Percentiles rank a stretch among this genome's conserved stretches.
phyloP scores from a whole-genome alignment of 2,329 filamentous ascomycete species.

The Stemphylium vesicarium region DNA sequence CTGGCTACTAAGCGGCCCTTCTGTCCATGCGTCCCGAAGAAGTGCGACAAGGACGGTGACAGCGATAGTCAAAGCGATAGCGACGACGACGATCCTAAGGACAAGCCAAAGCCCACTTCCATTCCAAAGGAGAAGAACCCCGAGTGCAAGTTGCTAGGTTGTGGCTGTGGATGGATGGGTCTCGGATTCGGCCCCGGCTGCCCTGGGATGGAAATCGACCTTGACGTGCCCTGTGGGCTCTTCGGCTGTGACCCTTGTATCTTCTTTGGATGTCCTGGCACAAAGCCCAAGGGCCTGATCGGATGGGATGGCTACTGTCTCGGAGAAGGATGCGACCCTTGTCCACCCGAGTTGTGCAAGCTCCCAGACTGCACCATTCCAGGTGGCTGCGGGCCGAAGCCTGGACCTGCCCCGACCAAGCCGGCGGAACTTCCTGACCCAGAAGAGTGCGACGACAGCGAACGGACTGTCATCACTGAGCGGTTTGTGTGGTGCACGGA shows the following conservation, averaged over 20 bases:
- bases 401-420: slow-evolving; percentile 22
- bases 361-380: slow-evolving; percentile 17
- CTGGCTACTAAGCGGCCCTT: slow-evolving; percentile 14
- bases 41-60: slow-evolving; percentile 14
- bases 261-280: slow-evolving; percentile 21
- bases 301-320: slow-evolving; percentile 29
- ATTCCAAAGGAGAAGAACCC: slow-evolving; percentile 2
- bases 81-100: slow-evolving; percentile 6
- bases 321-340: slow-evolving; percentile 19
- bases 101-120: slow-evolving; percentile 9
- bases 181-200: slow-evolving; percentile 28
- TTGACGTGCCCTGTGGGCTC: slow-evolving; percentile 18
- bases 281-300: slow-evolving; percentile 13
- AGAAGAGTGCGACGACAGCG: slow-evolving; percentile 24
- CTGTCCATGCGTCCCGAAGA: slow-evolving; percentile 18
- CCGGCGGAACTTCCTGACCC: slow-evolving; percentile 14
- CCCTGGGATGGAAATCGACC: slow-evolving; percentile 1
- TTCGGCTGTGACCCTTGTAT: slow-evolving; percentile 28
- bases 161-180: slow-evolving; percentile 35
- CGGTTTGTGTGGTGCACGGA: slow-evolving; percentile 28
- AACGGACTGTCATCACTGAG: slow-evolving; percentile 33
- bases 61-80: slow-evolving; percentile 15
- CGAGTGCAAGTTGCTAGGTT: slow-evolving; percentile 27
- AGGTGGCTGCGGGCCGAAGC: slow-evolving; percentile 27
- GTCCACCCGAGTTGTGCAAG: slow-evolving; percentile 26